These are phyloP conservation scores for Pythium aphanidermatum DNA, from an alignment of 352 stramenopile genomes.

Conservation along the genomic window DNA sequence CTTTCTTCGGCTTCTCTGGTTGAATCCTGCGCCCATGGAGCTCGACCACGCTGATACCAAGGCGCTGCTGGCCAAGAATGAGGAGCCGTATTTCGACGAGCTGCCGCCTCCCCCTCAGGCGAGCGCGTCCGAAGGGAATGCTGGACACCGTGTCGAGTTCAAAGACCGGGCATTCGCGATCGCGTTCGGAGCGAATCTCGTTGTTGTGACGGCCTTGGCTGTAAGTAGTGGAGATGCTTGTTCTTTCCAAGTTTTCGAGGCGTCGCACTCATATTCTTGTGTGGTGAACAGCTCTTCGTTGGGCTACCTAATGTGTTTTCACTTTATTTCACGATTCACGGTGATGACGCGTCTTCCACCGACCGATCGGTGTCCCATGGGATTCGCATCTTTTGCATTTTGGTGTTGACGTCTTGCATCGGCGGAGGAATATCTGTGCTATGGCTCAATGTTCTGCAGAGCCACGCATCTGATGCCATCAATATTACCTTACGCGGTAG, in stretches of 20 bases:
- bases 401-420: constrained; percentile 59
- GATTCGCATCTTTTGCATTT: constrained; percentile 63
- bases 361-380: constrained; percentile 43
- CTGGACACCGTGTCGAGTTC: constrained; percentile 34
- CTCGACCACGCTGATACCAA: constrained; percentile 55
- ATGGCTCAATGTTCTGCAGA: constrained; percentile 75
- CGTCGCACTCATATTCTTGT: neutral
- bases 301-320: constrained; percentile 67
- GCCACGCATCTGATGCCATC: constrained; percentile 64
- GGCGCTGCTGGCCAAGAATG: constrained; percentile 50
- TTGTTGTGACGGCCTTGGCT: constrained; percentile 43
- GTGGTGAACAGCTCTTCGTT: constrained; percentile 42
- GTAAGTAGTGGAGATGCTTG: constrained; percentile 21
- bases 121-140: neutral
- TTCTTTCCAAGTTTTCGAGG: neutral
- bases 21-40: constrained; percentile 30
- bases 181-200: constrained; percentile 57
- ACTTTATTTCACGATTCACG: constrained; percentile 77
- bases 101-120: constrained; percentile 1
- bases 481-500: constrained; percentile 59
- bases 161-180: constrained; percentile 67
- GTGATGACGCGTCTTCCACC: constrained; percentile 24
- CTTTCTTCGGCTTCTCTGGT: neutral
- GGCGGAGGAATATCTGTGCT: constrained; percentile 58
- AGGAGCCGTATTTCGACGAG: constrained; percentile 15